phyloP scores from a whole-genome alignment of 2,329 filamentous ascomycete species.

The Hypoxylon sp. region DNA sequence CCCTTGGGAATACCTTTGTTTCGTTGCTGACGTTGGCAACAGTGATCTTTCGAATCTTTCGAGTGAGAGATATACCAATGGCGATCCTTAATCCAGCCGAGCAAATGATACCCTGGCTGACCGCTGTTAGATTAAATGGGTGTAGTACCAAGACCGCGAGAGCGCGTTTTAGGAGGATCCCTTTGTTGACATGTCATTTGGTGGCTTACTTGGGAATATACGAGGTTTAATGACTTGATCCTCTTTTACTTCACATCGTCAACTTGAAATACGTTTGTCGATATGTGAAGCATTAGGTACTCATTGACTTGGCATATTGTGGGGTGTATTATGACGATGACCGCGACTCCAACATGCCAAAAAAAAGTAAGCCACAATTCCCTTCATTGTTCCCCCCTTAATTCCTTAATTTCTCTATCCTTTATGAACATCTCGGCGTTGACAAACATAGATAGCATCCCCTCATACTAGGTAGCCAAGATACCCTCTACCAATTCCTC shows the following conservation, averaged over 20 bases:
- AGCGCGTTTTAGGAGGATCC: background rate
- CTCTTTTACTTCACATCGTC: background rate
- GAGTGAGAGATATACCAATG: background rate
- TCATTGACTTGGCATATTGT: background rate
- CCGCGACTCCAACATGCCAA: constrained; percentile 7
- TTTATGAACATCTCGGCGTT: background rate
- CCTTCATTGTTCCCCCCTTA: background rate
- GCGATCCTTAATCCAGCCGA: too few species aligned
- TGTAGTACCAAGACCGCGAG: background rate
- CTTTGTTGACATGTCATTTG: background rate
- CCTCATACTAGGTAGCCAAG: background rate
- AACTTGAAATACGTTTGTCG: background rate
- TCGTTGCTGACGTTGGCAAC: too few species aligned
- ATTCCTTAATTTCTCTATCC: background rate
- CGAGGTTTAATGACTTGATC: background rate
- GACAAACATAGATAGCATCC: background rate
- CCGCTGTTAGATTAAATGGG: background rate
- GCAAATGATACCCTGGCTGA: background rate
- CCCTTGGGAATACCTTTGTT: constrained; percentile 17
- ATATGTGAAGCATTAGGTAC: background rate
- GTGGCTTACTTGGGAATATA: background rate
- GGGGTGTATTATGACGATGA: constrained; percentile 7
- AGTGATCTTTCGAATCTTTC: background rate
- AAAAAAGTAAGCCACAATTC: constrained; percentile 6
- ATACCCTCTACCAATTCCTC: background rate